These are phyloP conservation scores for Vigna angularis DNA, from an alignment of 306 rosid species.

Conservation along the genomic window DNA sequence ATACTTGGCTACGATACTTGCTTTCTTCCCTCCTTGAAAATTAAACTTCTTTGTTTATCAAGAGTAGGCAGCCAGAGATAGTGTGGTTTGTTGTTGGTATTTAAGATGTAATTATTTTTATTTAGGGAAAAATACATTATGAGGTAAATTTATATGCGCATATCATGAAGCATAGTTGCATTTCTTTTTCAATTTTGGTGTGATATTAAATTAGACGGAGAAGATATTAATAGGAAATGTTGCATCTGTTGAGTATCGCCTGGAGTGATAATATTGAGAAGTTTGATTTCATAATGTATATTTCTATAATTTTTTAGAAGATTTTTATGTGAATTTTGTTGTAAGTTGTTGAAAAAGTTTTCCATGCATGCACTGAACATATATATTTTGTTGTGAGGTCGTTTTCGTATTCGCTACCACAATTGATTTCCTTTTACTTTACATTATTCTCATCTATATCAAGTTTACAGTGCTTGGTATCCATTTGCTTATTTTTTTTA, in stretches of 20 bases:
- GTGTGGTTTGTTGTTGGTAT: conserved; percentile 9
- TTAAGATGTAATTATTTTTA: background rate
- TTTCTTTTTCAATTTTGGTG: background rate
- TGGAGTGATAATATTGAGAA: background rate
- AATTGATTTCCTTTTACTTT: too few relatives aligned
- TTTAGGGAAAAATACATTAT: background rate
- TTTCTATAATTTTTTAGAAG: background rate
- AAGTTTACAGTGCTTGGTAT: too few relatives aligned
- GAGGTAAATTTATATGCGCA: background rate
- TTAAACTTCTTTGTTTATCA: background rate
- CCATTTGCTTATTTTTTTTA: too few relatives aligned
- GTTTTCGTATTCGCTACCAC: too few relatives aligned
- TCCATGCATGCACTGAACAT: too few relatives aligned
- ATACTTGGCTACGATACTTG: conserved; percentile 21
- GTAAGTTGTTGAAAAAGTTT: too few relatives aligned
- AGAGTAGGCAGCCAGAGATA: conserved; percentile 22
- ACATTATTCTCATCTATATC: too few relatives aligned
- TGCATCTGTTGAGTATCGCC: background rate
- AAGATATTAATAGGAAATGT: conserved; percentile 21
- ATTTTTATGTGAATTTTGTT: too few relatives aligned
- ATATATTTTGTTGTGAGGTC: too few relatives aligned
- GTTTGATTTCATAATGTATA: conserved; percentile 23
- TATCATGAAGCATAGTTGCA: conserved; percentile 15
- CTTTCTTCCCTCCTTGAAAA: background rate
- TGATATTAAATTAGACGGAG: conserved; percentile 10